Conservation (phyloP, 1,139 yeast genomes). For the Taphrina deformans region DNA sequence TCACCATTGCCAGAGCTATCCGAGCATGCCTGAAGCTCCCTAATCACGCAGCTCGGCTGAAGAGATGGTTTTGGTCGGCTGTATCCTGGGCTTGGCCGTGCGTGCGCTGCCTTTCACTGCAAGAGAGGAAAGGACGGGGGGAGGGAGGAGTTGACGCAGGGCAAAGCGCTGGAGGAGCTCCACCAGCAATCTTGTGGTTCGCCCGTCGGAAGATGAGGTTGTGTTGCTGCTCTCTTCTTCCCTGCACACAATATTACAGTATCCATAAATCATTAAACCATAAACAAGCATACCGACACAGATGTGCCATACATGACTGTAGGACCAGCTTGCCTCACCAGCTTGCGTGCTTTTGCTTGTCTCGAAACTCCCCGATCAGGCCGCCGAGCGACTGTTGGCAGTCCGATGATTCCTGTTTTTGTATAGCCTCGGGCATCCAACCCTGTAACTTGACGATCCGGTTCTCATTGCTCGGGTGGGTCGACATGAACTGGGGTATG, state of each 20-base stretch:
- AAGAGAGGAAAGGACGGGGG: background rate
- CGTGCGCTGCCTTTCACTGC: background rate
- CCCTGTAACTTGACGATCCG: conserved; percentile 66
- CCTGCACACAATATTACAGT: too few relatives aligned
- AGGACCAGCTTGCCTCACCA: too few relatives aligned
- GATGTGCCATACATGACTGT: too few relatives aligned
- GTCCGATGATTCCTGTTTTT: conserved; percentile 8
- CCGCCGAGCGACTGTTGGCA: conserved; percentile 11
- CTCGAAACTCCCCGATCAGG: conserved; percentile 13
- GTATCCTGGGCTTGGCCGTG: background rate
- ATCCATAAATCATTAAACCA: too few relatives aligned
- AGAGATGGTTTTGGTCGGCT: conserved; percentile 5
- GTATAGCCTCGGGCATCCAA: conserved; percentile 62
- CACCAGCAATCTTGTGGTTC: background rate
- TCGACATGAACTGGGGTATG: conserved; percentile 57
- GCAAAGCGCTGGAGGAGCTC: background rate
- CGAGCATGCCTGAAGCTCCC: conserved; percentile 1
- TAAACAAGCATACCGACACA: too few relatives aligned
- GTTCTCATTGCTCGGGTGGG: conserved; percentile 83
- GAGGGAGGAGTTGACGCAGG: background rate
- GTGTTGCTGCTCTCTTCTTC: too few relatives aligned
- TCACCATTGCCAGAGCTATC: conserved; percentile 6
- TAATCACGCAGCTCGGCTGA: background rate
- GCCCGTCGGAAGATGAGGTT: background rate
- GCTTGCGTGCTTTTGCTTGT: conserved; percentile 14